Conservation (phyloP, 345 rosid species). For the Eucalyptus erythrocorys region DNA sequence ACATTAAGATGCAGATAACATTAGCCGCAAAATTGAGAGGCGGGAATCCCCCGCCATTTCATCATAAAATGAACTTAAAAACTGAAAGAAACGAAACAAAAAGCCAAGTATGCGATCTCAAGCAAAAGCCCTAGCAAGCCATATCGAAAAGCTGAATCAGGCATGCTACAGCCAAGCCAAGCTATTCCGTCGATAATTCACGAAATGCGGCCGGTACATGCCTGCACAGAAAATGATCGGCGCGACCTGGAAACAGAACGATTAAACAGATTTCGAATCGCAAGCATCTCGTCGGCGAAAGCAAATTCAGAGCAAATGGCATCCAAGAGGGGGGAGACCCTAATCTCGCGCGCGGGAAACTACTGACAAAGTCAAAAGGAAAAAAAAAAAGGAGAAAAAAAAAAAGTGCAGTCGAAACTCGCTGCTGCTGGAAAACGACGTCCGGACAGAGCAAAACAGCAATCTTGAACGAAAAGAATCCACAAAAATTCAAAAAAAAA, state of each 20-base stretch:
- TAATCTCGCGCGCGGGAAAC: not conserved
- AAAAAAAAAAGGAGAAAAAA: not conserved
- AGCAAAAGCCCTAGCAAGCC: not conserved
- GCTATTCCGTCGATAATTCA: not conserved
- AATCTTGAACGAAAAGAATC: not conserved
- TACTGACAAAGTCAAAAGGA: not conserved
- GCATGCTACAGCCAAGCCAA: not conserved
- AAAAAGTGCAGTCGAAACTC: not conserved
- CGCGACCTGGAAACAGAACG: not conserved
- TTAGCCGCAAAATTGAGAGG: not conserved
- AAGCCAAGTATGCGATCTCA: not conserved
- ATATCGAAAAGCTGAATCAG: not conserved
- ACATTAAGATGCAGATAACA: not conserved
- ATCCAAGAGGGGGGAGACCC: not conserved
- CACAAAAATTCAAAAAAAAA: not conserved
- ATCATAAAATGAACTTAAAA: not conserved
- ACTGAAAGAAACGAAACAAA: not conserved
- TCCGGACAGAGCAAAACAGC: not conserved
- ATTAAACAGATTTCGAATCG: not conserved
- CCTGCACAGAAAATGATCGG: not conserved
- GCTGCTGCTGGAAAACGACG: not conserved
- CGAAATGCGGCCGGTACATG: not conserved
- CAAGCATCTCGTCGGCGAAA: not conserved
- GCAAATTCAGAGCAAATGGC: not conserved
- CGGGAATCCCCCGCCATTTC: not conserved